Percentiles rank a stretch among this genome's conserved stretches.
Conservation (phyloP, 1,139 yeast genomes). For the Saccharomyces hybrid region DNA sequence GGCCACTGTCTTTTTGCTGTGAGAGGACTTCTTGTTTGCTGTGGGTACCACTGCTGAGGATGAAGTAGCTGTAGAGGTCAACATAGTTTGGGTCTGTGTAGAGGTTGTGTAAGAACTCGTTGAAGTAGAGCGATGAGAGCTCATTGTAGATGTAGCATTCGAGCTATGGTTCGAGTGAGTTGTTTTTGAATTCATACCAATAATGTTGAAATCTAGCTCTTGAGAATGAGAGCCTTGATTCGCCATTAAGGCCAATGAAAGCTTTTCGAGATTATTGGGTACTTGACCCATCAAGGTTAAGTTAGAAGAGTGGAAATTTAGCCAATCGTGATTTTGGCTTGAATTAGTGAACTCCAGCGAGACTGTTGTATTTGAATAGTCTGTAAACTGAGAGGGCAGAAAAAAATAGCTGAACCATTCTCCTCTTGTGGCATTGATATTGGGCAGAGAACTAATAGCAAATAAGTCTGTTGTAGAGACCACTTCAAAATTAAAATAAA, state of each 20-base stretch:
- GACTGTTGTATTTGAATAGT: conserved; percentile 44
- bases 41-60: conserved; percentile 24
- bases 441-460: conserved; percentile 44
- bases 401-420: conserved; percentile 50
- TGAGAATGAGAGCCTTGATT: conserved; percentile 36
- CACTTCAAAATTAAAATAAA: conserved; percentile 49
- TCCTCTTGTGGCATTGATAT: conserved; percentile 60
- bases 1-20: conserved; percentile 47
- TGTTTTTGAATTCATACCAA: conserved; percentile 42
- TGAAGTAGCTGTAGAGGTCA: conserved; percentile 30
- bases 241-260: conserved; percentile 47
- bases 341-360: conserved; percentile 38
- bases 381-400: conserved; percentile 47
- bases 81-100: conserved; percentile 28
- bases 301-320: conserved; percentile 51
- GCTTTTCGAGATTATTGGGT: conserved; percentile 49
- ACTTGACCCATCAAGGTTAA: conserved; percentile 61
- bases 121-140: conserved; percentile 7
- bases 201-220: conserved; percentile 44
- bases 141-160: conserved; percentile 4
- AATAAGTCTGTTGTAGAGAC: conserved; percentile 38
- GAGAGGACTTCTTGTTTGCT: conserved; percentile 22
- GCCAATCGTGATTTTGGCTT: conserved; percentile 46
- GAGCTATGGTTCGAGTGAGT: conserved; percentile 13
- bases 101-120: conserved; percentile 26